Base-by-base conservation (phyloP, 2,329 filamentous ascomycete species). In the Canariomyces notabilis region DNA sequence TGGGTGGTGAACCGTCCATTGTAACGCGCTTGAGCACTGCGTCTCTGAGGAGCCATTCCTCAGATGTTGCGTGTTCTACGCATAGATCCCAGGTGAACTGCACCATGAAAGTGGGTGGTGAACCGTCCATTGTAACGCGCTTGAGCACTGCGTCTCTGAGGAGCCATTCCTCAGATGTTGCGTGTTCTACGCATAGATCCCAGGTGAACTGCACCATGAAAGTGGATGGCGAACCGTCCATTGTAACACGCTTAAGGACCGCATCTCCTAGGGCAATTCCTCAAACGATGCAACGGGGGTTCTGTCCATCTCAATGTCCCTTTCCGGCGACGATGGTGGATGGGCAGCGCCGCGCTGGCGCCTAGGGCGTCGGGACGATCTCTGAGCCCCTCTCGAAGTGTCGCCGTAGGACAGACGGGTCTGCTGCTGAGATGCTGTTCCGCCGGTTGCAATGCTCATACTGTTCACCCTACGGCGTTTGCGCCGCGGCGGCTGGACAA, bases 231-330 rank as follows among this genome's bases (percentile, higher is more conserved):
- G 26, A 44, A 44, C 35, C 35, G 35, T 38, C 35, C 16, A 23
- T 44, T 38, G 35, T 44, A 39, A 44, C 42, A 14, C 36, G 22
- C 35, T 39, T 37, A 29, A 44, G 35, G 35, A 44, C 42, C 26
- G 35, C 26, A 14, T 44, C n/a, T 38, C 12, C 9, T 33, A 39
- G 35, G 22, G 42, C 42, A 4, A 38, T 44, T 44, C 35, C 16
- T 44, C 26, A 29, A 44, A 38, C 29, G 35, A 23, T 23, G 42
- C 29, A 18, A 35, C 19, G 21, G 35, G 35, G 11, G 40, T 32
- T 44, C 40, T 44, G 20, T 15, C 40, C 36, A 16, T 36, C 46
- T 48, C 46, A 29, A 6, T 39, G 18, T 43, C 45, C 34, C 15
- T 48, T 39, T 48, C 33, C 38, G 33, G 37, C 11, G 38, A 32